Evolutionary conservation across 805 yeast species (phyloP).

Genomic region (Candida stauntonica): DNA sequence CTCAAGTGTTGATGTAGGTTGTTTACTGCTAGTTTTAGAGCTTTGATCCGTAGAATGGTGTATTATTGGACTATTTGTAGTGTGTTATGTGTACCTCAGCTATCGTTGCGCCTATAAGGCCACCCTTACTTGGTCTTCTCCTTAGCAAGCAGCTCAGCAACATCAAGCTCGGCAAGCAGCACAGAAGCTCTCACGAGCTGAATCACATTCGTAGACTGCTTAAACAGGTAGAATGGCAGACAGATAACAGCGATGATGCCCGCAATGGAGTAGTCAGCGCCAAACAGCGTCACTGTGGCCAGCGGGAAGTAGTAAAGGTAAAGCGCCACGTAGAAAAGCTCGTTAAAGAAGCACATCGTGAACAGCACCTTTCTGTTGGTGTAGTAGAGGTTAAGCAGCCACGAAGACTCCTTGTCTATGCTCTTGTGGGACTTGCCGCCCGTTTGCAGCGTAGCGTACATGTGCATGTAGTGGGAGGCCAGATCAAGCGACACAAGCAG

Average conservation of each 20-base stretch:
- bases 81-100: too few species aligned
- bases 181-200: constrained; percentile 86
- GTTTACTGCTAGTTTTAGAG: too few species aligned
- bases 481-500: constrained; percentile 77
- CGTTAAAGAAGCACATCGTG: constrained; percentile 88
- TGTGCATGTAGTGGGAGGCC: constrained; percentile 96
- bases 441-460: constrained; percentile 85
- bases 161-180: constrained; percentile 71
- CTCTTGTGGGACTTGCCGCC: constrained; percentile 84
- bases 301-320: constrained; percentile 65
- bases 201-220: constrained; percentile 84
- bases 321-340: constrained; percentile 84
- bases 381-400: constrained; percentile 79
- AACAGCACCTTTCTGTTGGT: constrained; percentile 80
- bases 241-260: constrained; percentile 53
- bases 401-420: constrained; percentile 64
- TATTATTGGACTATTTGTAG: too few species aligned
- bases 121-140: constrained; percentile 7
- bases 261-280: constrained; percentile 50
- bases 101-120: too few species aligned
- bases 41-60: too few species aligned
- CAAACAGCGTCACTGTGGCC: constrained; percentile 27
- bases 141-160: constrained; percentile 30
- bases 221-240: constrained; percentile 85
- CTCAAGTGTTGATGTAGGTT: not conserved